Conservation (phyloP, 139 green algal species). For the Choricystis sp. region DNA sequence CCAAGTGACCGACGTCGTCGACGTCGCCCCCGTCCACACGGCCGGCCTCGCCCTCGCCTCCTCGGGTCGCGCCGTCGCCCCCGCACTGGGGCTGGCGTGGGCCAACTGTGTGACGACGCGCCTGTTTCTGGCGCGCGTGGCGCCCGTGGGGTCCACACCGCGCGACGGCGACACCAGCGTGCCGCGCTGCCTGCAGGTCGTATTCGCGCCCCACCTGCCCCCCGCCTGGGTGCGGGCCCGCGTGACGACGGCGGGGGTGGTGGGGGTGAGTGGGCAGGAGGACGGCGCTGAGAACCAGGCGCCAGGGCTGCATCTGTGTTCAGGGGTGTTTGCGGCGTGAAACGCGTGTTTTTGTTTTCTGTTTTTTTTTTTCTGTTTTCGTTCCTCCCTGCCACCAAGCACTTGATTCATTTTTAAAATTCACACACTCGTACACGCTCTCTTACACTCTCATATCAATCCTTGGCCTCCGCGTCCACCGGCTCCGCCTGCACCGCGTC, state of each 20-base stretch:
- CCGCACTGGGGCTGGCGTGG: constrained; percentile 56
- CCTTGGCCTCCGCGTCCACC: no score
- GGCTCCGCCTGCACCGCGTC: no score
- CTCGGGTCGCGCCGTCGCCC: constrained; percentile 34
- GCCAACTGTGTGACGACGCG: constrained; percentile 51
- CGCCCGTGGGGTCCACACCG: no score
- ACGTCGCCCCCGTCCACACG: constrained; percentile 5
- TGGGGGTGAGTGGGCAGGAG: neutral
- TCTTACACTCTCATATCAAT: no score
- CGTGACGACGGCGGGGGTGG: constrained; percentile 6
- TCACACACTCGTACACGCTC: no score
- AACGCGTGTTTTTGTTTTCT: no score
- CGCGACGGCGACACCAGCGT: neutral
- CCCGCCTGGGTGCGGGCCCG: constrained; percentile 16
- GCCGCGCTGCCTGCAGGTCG: constrained; percentile 23
- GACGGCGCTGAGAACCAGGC: no score
- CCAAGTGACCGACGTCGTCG: constrained; percentile 35
- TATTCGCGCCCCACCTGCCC: constrained; percentile 39
- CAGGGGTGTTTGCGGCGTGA: no score
- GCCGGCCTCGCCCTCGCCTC: constrained; percentile 21
- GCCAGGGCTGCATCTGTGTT: no score
- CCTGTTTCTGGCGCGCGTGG: constrained; percentile 32
- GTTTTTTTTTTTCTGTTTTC: no score
- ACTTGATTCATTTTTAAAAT: no score
- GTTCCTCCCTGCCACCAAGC: no score